Evolutionary conservation across 352 stramenopile genomes (phyloP), one percentile per base, ranked within the genome.

Genomic region (Globisporangium middletonii): DNA sequence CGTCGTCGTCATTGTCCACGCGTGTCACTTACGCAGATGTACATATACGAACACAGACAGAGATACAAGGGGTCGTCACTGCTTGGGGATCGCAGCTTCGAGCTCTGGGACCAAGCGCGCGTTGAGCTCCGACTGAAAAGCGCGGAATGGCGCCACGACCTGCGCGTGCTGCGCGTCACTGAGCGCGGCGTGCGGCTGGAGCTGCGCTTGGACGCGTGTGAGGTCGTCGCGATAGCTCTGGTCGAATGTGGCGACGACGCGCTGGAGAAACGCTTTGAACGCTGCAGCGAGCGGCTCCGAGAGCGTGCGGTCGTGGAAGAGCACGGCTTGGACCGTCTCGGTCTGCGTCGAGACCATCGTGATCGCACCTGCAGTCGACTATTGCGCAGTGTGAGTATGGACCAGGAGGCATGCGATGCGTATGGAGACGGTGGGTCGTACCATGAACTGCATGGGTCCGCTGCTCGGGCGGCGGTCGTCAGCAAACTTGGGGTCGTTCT

Each of bases 301-400:
- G 53, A 75, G 43, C 19, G 73, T 83, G 23, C 79, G 76, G 49
- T 92, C 81, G 56, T 94, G 81, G 55, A 94, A 94, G 35, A 94
- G 68, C 49, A 90, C 82, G 18, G 67, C 79, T 41, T 92, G 81
- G 45, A 89, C 60, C 19, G 51, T 64, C 41, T 78, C 75, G 50
- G 73, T 80, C 53, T 89, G 68, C 42, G 82, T 69, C 4, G 79
- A 81, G n/a, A 86, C 72, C 81, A 94, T 90, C 53, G 87, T 69
- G n/a, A 93, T 64, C 35, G 75, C 73, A 1, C 67, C 69, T 0
- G 70, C 55, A 43, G 73, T 73, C 28, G 70, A 47, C 77, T 79
- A 35, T 19, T 4, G n/a, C 11, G 9, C 26, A 27, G 35, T 45
- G n/a, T 35, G 18, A 2, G 2, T 26, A 12, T 30, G 26, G 26